These are phyloP conservation scores for Huiozyma naganishii DNA, from an alignment of 805 yeast species.

Conservation along the genomic window DNA sequence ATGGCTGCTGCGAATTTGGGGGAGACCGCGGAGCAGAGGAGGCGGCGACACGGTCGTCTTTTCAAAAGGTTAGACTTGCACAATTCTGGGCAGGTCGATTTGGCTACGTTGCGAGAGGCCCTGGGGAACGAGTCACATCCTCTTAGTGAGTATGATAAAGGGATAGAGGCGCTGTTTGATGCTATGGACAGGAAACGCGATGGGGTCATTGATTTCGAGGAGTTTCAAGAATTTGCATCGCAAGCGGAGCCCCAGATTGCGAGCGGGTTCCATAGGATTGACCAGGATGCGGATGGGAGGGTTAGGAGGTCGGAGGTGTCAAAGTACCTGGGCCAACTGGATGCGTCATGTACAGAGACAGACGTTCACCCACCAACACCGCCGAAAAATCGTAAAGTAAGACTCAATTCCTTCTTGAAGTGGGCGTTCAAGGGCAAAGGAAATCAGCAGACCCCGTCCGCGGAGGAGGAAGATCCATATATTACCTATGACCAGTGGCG, in stretches of 20 bases:
- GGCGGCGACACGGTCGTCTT: slow-evolving; percentile 30
- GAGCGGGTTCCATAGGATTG: slow-evolving; percentile 57
- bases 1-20: not conserved
- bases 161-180: slow-evolving; percentile 45
- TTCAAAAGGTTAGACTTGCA: slow-evolving; percentile 36
- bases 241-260: slow-evolving; percentile 64
- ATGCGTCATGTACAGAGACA: not conserved
- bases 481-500: slow-evolving; percentile 82
- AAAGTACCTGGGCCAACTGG: slow-evolving; percentile 36
- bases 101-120: slow-evolving; percentile 29
- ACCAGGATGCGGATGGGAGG: slow-evolving; percentile 62
- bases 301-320: slow-evolving; percentile 57
- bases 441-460: slow-evolving; percentile 1
- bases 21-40: slow-evolving; percentile 6
- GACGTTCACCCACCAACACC: not conserved
- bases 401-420: slow-evolving; percentile 14
- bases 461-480: slow-evolving; percentile 39
- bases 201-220: slow-evolving; percentile 46
- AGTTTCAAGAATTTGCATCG: slow-evolving; percentile 53
- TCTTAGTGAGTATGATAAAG: slow-evolving; percentile 45
- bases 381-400: slow-evolving; percentile 1
- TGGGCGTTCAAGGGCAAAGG: slow-evolving; percentile 23
- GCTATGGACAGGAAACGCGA: slow-evolving; percentile 52
- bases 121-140: slow-evolving; percentile 49
- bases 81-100: slow-evolving; percentile 29